phyloP scores from a whole-genome alignment of 169 alveolate species.

The Ichthyophthirius multifiliis region DNA sequence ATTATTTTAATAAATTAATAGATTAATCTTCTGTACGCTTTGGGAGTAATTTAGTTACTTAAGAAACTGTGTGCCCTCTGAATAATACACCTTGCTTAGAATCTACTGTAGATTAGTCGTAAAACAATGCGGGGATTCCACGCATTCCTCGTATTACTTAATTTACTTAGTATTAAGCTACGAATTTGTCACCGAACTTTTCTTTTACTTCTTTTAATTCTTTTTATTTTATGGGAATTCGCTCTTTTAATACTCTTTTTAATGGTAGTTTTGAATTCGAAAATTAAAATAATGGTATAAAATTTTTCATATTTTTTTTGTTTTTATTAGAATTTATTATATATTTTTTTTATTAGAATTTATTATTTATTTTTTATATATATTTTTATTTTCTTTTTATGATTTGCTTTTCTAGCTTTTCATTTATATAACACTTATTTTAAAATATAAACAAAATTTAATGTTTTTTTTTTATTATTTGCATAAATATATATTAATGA shows the following conservation, averaged over 20 bases:
- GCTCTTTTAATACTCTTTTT: constrained; percentile 13
- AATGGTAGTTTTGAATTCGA: no score
- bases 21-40: constrained; percentile 44
- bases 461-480: no score
- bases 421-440: no score
- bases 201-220: constrained; percentile 29
- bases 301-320: no score
- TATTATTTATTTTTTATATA: no score
- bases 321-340: no score
- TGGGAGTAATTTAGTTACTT: constrained; percentile 44
- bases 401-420: no score
- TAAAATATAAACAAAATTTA: no score
- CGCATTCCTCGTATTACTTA: constrained; percentile 71
- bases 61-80: constrained; percentile 47
- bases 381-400: no score
- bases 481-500: no score
- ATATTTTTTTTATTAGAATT: no score
- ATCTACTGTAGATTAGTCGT: constrained; percentile 65
- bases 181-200: constrained; percentile 31
- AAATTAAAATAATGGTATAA: no score
- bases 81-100: constrained; percentile 57
- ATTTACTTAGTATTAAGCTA: constrained; percentile 51
- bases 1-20: background rate
- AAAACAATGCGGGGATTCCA: constrained; percentile 55
- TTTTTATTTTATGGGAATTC: constrained; percentile 3